phyloP scores from a whole-genome alignment of 352 stramenopile species.

The Pythium brassicae region DNA sequence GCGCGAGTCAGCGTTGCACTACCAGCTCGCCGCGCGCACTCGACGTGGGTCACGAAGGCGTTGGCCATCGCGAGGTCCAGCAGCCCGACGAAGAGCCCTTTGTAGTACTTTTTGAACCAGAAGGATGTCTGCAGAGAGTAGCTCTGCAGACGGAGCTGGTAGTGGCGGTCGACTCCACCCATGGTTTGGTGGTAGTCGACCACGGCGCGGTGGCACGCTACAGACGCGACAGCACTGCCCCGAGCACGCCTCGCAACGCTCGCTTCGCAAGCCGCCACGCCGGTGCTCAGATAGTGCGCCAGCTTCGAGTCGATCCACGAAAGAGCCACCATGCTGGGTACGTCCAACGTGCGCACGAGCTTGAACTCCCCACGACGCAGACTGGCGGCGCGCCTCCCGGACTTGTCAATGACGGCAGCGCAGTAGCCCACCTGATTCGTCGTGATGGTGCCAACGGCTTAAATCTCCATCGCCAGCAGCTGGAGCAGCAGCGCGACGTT shows the following conservation, averaged over 20 bases:
- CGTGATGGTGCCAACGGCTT: slow-evolving; percentile 1
- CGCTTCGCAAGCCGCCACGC: background rate
- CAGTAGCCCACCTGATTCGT: background rate
- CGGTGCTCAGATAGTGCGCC: too few species aligned
- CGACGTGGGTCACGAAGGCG: too few species aligned
- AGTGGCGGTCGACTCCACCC: too few species aligned
- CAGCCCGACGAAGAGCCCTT: slow-evolving; percentile 8
- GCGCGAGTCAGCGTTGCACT: too few species aligned
- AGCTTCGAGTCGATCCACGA: too few species aligned
- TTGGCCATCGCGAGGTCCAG: slow-evolving; percentile 5
- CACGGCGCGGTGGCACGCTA: background rate
- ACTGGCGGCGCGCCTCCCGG: background rate
- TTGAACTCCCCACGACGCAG: too few species aligned
- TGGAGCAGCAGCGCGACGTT: background rate
- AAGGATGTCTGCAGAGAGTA: slow-evolving; percentile 13
- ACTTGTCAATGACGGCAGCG: background rate
- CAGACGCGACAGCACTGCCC: background rate
- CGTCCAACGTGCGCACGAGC: too few species aligned
- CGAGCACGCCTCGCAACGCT: background rate
- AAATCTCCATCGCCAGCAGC: background rate
- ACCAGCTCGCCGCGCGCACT: too few species aligned
- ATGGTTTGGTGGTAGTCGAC: too few species aligned
- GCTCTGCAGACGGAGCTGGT: too few species aligned
- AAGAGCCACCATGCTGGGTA: too few species aligned
- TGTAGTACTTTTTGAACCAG: slow-evolving; percentile 8